phyloP scores from a whole-genome alignment of 495 filamentous ascomycete species.

The Pyrenula massariospora region DNA sequence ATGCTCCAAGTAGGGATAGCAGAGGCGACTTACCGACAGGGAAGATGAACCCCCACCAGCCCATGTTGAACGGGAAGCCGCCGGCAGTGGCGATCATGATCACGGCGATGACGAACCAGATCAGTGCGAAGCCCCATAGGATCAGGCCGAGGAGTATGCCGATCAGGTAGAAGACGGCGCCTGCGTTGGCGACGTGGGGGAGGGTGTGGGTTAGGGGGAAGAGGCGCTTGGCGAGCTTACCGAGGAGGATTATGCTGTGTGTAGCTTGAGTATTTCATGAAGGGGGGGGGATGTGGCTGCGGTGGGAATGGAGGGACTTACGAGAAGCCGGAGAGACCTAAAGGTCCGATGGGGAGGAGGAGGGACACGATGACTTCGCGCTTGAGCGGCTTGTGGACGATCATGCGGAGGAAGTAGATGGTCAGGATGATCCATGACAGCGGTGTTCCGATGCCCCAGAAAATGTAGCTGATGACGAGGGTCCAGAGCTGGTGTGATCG shows the following conservation, averaged over 20 bases:
- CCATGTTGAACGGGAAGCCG: constrained; percentile 53
- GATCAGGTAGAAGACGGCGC: constrained; percentile 38
- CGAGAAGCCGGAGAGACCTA: constrained; percentile 36
- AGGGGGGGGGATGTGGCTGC: no score
- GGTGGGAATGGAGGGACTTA: constrained; percentile 5
- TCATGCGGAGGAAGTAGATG: constrained; percentile 42
- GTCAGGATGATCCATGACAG: constrained; percentile 32
- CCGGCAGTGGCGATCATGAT: constrained; percentile 18
- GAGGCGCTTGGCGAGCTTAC: constrained; percentile 31
- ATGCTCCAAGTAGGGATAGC: neutral
- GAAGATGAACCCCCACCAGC: constrained; percentile 59
- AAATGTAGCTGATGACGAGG: constrained; percentile 33
- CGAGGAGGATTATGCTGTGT: constrained; percentile 37
- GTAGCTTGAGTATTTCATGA: no score
- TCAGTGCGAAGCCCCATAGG: constrained; percentile 48
- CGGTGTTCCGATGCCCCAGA: constrained; percentile 40
- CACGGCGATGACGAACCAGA: constrained; percentile 51
- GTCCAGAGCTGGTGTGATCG: constrained; percentile 31
- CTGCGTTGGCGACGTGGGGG: constrained; percentile 17
- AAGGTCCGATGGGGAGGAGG: constrained; percentile 41
- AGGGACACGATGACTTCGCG: constrained; percentile 38
- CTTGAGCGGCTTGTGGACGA: constrained; percentile 32
- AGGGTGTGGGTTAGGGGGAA: constrained; percentile 40
- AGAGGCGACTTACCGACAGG: constrained; percentile 27
- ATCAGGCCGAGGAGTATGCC: constrained; percentile 40